Conservation (phyloP, 352 stramenopile species). For the Globisporangium nagaii region DNA sequence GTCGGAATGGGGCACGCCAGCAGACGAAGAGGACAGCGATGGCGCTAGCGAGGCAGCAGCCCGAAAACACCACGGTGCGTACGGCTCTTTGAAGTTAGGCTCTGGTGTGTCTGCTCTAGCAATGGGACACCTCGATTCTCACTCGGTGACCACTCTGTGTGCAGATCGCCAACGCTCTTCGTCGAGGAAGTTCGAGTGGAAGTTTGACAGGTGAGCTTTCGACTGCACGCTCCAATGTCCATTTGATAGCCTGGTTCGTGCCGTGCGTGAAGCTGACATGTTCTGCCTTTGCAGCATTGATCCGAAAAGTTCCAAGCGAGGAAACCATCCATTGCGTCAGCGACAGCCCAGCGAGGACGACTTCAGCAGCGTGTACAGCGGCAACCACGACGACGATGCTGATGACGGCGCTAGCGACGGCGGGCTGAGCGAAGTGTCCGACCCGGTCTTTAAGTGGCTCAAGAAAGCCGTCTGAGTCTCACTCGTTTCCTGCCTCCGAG, state of each 20-base stretch:
- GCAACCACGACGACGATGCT: conserved; percentile 6
- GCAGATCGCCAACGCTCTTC: neutral
- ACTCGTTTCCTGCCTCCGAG: no score
- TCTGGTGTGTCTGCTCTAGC: no score
- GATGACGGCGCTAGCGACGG: conserved; percentile 24
- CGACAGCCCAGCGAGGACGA: neutral
- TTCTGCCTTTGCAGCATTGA: neutral
- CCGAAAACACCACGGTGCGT: neutral
- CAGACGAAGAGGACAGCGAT: conserved; percentile 14
- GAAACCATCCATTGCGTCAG: neutral
- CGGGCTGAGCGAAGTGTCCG: conserved; percentile 30
- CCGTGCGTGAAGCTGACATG: neutral
- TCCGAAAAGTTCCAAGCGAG: neutral
- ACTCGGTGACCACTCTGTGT: no score
- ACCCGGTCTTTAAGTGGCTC: conserved; percentile 58
- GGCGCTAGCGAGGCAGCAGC: neutral
- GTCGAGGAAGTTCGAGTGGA: conserved; percentile 44
- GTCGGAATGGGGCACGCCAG: conserved; percentile 33
- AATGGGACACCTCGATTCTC: no score
- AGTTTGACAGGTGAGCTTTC: conserved; percentile 66
- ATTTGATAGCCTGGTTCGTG: neutral
- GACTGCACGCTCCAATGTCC: no score
- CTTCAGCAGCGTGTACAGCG: neutral
- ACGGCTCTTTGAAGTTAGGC: no score
- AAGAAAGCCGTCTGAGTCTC: conserved; percentile 37